Evolutionary conservation across 225 moss, liverwort and hornwort species (phyloP), one percentile per base, ranked within the genome.

Genomic region (Sphagnum contortum): DNA sequence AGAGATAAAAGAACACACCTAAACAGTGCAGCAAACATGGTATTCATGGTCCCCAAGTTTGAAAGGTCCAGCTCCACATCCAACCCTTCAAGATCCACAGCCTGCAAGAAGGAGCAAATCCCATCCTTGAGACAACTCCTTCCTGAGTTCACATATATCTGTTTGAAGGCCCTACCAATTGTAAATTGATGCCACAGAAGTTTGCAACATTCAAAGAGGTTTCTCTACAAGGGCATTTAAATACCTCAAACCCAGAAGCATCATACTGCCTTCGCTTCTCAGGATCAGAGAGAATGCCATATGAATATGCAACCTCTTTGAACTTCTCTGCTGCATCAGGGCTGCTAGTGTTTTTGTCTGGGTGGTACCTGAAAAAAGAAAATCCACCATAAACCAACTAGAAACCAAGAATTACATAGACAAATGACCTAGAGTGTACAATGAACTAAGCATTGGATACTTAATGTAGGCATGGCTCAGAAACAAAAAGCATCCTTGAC

Each of bases 61-160:
- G 98, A 93, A 50, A 98, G 82, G 74, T 98, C 98, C 9, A 98
- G 77, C 73, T 98, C 98, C 98, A 98, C 89, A 71, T 98, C 98
- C 70, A 90, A 72, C 54, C 91, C 89, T 49, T 98, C 98, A 62
- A 98, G 76, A 73, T 98, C 98, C 60, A 98, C 85, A 50, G 98
- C 98, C 98, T 92, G 73, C 45, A 78, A 1, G 51, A 50, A 6
- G 44, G 29, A 29, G 29, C 29, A 29, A 29, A 29, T 29, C 29
- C 29, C 29, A 29, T 29, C 29, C 29, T 29, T 29, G 29, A 29
- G 29, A 29, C 29, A 29, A 29, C 29, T 29, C 29, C 29, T 29
- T 29, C 29, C 29, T 29, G 29, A 29, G 29, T 29, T 29, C 1
- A 29, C 29, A 29, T 29, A 29, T 29, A 29, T 29, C 29, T 29